Conservation (phyloP, 2,329 filamentous ascomycete genomes). For the Ustulina deusta region DNA sequence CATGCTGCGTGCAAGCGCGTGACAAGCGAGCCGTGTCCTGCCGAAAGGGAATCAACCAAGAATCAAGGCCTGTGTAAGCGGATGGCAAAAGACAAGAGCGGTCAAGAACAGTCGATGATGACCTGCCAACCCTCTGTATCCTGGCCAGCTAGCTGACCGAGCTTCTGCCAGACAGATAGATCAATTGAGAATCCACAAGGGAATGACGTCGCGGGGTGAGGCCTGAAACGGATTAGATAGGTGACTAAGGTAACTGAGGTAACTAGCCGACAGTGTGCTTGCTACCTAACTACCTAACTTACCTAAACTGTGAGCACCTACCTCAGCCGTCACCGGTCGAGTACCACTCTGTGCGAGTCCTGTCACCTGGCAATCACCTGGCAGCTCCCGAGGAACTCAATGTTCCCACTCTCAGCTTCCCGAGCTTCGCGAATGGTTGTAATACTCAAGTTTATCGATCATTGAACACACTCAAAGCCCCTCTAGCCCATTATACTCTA, state of each 20-base stretch:
- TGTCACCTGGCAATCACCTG: constrained; percentile 6
- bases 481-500: neutral
- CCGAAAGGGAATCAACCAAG: neutral
- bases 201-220: constrained; percentile 29
- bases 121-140: neutral
- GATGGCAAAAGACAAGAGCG: neutral
- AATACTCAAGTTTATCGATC: neutral
- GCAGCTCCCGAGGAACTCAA: neutral
- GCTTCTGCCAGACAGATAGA: neutral
- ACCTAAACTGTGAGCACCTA: too few relatives aligned
- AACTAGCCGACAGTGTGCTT: too few relatives aligned
- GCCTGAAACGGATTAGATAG: constrained; percentile 9
- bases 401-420: too few relatives aligned
- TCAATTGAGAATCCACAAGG: neutral
- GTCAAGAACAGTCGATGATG: neutral
- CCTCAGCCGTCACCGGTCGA: too few relatives aligned
- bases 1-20: constrained; percentile 50
- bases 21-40: constrained; percentile 15
- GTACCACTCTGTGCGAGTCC: neutral
- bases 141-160: neutral
- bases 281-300: too few relatives aligned
- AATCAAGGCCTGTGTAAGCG: constrained; percentile 5
- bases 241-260: neutral
- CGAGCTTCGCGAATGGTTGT: too few relatives aligned
- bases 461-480: neutral